Base-by-base conservation (phyloP, 192 early-diverging fungal genomes). In the Geranomyces variabilis region DNA sequence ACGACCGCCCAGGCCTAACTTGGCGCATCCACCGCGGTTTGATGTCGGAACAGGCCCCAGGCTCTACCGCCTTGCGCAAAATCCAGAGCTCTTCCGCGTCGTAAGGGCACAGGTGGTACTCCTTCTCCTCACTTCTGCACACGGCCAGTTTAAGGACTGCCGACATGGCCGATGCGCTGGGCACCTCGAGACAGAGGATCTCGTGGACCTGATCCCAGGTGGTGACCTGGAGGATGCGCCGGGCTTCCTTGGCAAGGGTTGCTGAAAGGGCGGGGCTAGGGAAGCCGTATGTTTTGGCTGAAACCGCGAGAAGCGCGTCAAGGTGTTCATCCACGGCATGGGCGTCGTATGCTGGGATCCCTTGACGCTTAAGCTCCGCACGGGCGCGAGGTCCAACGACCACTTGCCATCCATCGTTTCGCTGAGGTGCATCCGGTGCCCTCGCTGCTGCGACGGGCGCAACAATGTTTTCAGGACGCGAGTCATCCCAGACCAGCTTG, bases 401-500 rank as follows among this genome's bases (percentile, higher is more conserved):
- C 0, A 21, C 30, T 0, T 36, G 22, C 60, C 60, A 62, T 8
- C 60, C 60, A 31, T 62, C 60, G 36, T 62, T 30, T 0, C 28
- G n/a, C 0, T 30, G n/a, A 41, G 36, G 10, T 53, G 19, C 60
- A 22, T 8, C 28, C 60, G 7, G 13, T 8, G 1, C 60, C 9
- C 8, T 62, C n/a, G 1, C 29, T n/a, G 14, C 36, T 8, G 8
- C 29, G n/a, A 15, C 29, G 60, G 60, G 10, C 31, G 60, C 33
- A 26, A 34, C 60, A 30, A 12, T 4, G 33, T 17, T 26, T 15
- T 53, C 7, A 7, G 17, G 6, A n/a, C 15, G 3, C 51, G 19
- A 30, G 31, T 62, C 60, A n/a, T n/a, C n/a, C 60, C 60, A 62
- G 10, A 62, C 28, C 29, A 62, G n/a, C 60, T 36, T 36, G 24